Evolutionary conservation across 2,329 filamentous ascomycete genomes (phyloP).

Genomic region (Phialophora chinensis): DNA sequence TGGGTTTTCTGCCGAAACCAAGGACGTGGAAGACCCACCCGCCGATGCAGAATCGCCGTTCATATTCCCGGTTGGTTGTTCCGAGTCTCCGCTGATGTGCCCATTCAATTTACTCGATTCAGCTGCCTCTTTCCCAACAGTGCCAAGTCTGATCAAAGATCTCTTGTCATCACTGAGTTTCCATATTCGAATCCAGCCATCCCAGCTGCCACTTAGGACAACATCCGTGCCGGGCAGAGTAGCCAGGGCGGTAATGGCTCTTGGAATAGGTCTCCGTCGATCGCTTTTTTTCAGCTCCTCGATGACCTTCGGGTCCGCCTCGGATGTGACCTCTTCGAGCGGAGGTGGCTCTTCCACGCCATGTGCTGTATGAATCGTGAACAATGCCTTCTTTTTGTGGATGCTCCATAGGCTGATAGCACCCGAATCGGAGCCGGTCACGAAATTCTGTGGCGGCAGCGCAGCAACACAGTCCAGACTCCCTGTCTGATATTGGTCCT

Average conservation of each 20-base stretch:
- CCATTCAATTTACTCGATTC: constrained; percentile 25
- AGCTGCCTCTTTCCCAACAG: constrained; percentile 59
- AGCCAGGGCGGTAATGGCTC: constrained; percentile 88
- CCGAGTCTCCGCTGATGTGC: constrained; percentile 1
- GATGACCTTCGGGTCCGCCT: constrained; percentile 64
- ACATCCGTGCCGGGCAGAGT: constrained; percentile 90
- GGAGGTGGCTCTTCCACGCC: constrained; percentile 76
- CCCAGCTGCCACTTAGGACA: constrained; percentile 92
- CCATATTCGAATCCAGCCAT: constrained; percentile 86
- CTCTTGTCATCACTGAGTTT: constrained; percentile 81
- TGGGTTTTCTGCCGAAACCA: constrained; percentile 37
- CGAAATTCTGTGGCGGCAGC: constrained; percentile 86
- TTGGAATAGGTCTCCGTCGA: constrained; percentile 70
- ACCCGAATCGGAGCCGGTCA: constrained; percentile 93
- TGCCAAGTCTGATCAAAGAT: constrained; percentile 73
- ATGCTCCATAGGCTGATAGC: constrained; percentile 84
- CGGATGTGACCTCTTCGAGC: constrained; percentile 75
- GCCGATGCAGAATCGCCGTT: constrained; percentile 35
- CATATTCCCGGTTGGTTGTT: constrained; percentile 9
- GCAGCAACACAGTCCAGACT: constrained; percentile 92
- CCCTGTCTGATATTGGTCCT: constrained; percentile 69
- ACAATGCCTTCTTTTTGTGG: constrained; percentile 92
- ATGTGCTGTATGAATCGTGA: constrained; percentile 79
- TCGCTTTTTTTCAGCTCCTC: constrained; percentile 50
- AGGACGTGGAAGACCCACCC: constrained; percentile 72